phyloP scores from a whole-genome alignment of 306 rosid genomes.

The Gillenia trifoliata region DNA sequence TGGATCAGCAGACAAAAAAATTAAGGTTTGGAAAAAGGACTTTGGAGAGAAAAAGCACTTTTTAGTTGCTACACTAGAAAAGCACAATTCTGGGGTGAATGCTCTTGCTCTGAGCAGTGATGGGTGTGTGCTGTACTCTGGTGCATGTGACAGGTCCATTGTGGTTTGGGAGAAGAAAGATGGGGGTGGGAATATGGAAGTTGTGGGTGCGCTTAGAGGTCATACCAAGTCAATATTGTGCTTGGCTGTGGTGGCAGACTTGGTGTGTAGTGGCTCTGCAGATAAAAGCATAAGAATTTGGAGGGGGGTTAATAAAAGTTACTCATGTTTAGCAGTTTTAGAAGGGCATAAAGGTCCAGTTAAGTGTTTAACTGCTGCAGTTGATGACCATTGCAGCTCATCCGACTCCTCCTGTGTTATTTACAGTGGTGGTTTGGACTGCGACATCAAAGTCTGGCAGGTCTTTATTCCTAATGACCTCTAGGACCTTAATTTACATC shows the following conservation, averaged over 20 bases:
- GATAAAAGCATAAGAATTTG: conserved; percentile 74
- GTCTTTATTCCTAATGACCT: conserved; percentile 37
- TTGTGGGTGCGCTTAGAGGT: conserved; percentile 69
- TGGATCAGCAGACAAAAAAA: conserved; percentile 78
- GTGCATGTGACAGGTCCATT: conserved; percentile 81
- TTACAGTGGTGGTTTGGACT: conserved; percentile 81
- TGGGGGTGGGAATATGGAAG: conserved; percentile 32
- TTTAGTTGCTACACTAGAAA: conserved; percentile 52
- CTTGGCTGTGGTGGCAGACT: conserved; percentile 50
- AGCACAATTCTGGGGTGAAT: conserved; percentile 73
- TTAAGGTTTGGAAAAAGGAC: conserved; percentile 64
- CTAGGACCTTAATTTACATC: not conserved
- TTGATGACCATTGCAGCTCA: conserved; percentile 29
- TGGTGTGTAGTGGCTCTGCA: conserved; percentile 85
- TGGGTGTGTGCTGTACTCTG: conserved; percentile 62
- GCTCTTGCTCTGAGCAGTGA: conserved; percentile 64
- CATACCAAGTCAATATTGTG: conserved; percentile 69
- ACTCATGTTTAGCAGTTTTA: conserved; percentile 58
- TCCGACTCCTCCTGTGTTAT: conserved; percentile 28
- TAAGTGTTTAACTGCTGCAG: conserved; percentile 57
- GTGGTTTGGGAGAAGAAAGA: conserved; percentile 58
- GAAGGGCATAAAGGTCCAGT: conserved; percentile 79
- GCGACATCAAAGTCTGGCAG: conserved; percentile 71
- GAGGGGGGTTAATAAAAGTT: conserved; percentile 50
- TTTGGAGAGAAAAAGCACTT: conserved; percentile 43